Evolutionary conservation across 768 basidiomycete genomes (phyloP), one percentile per base, ranked within the genome.

Genomic region (Calocera viscosa): DNA sequence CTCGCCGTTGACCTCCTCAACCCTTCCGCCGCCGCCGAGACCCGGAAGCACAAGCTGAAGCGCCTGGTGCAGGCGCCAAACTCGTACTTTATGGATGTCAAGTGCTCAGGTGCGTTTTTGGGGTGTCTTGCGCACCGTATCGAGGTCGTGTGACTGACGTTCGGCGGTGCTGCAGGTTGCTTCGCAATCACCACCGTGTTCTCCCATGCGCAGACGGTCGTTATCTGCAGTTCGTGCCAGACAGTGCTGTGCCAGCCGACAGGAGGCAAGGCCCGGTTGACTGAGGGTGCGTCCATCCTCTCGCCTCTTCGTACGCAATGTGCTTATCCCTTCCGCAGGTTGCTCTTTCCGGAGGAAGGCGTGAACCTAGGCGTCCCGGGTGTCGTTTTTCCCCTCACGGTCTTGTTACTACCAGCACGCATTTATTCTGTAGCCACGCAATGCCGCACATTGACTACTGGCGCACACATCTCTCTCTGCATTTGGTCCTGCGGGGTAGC

Each of bases 41-140:
- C 81, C 79, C 87, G 82, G 78, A 88, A 86, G 78, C 95, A 98
- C 89, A 98, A 98, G 84, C 90, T 97, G 78, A 98, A 99, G 86
- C 89, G 94, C 77, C 88, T 98, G 73, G 96, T 99, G 73, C 96
- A 97, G 80, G 88, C 88, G 65, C 96, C 96, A 71, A 93, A 97
- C 81, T 98, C 95, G 38, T 98, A 91, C 82, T 98, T 98, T 82
- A 98, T 99, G 96, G 96, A 99, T 75, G 94, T 98, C 74, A 99
- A 98, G 80, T 98, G 95, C 81, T 88, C 95, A 73, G 94, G 91
- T 92, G 69, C 68, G 87, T 80, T 30, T n/a, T 19, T 38, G 17
- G 49, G 28, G n/a, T 63, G 65, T 69, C 71, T 68, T 69, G 41
- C 35, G 47, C 32, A 53, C 67, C 2, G 19, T 32, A 3, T 19